Evolutionary conservation across 148 eudicot genomes (phyloP).

Genomic region (Heliamphora exappendiculata): DNA sequence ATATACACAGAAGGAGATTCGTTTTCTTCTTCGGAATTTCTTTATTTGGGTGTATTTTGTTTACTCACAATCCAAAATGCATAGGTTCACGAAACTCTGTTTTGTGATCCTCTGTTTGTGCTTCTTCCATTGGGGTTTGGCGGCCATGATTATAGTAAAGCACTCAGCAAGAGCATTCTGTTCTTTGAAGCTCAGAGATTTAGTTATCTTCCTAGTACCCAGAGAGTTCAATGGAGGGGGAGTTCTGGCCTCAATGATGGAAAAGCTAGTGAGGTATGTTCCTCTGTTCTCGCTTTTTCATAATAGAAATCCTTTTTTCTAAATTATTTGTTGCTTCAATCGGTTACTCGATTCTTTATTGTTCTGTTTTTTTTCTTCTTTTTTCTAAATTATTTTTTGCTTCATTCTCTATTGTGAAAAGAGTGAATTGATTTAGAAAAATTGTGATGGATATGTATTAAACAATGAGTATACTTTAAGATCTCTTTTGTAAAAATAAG

Average conservation of each 20-base stretch:
- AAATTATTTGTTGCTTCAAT: too few species aligned
- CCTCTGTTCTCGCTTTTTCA: neutral
- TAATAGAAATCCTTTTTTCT: neutral
- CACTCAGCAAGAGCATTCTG: slow-evolving; percentile 80
- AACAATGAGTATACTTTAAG: too few species aligned
- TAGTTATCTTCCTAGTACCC: slow-evolving; percentile 65
- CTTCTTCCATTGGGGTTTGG: slow-evolving; percentile 36
- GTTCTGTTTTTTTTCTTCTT: too few species aligned
- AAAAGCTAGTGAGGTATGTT: slow-evolving; percentile 67
- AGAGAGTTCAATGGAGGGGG: slow-evolving; percentile 89
- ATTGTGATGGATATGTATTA: too few species aligned
- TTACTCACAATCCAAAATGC: slow-evolving; percentile 15
- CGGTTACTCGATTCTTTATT: too few species aligned
- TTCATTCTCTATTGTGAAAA: too few species aligned
- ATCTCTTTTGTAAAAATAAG: too few species aligned
- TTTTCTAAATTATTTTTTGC: too few species aligned
- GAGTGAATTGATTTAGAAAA: too few species aligned
- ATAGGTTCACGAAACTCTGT: slow-evolving; percentile 19
- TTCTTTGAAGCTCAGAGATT: slow-evolving; percentile 98
- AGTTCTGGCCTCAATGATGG: slow-evolving; percentile 86
- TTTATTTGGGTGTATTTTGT: too few species aligned
- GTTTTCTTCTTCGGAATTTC: neutral
- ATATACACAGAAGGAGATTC: neutral
- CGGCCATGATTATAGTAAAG: slow-evolving; percentile 75
- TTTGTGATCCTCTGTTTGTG: slow-evolving; percentile 38